phyloP scores from a whole-genome alignment of 75 land plant genomes.

The Cupressus sempervirens region DNA sequence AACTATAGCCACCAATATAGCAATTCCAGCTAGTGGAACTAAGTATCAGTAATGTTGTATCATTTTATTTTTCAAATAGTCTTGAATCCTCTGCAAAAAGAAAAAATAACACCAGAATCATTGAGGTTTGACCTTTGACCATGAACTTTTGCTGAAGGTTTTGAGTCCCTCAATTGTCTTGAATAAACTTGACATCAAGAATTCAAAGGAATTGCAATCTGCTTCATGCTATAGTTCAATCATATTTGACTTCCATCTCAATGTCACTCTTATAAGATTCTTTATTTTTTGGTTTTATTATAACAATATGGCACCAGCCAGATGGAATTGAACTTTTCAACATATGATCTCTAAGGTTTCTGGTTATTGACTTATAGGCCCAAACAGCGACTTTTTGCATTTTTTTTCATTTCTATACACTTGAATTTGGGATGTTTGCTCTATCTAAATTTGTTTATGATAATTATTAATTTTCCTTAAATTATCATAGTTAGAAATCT shows the following conservation, averaged over 20 bases:
- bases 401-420: neutral
- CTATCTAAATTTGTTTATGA: neutral
- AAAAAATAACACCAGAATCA: neutral
- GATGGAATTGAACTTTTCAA: neutral
- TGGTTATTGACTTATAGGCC: neutral
- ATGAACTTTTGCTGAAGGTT: neutral
- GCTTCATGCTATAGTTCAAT: neutral
- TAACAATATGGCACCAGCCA: neutral
- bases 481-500: neutral
- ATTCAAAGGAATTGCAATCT: neutral
- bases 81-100: neutral
- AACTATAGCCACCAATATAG: neutral
- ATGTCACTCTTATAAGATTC: neutral
- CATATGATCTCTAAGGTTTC: neutral
- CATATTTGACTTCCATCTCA: neutral
- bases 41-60: neutral
- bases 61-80: neutral
- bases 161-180: neutral
- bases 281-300: neutral
- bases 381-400: neutral
- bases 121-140: neutral
- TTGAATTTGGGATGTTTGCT: neutral
- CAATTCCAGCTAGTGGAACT: too few relatives aligned
- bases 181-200: neutral
- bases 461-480: neutral